Evolutionary conservation across 2,329 filamentous ascomycete species (phyloP).

Genomic region (Cladophialophora psammophila): DNA sequence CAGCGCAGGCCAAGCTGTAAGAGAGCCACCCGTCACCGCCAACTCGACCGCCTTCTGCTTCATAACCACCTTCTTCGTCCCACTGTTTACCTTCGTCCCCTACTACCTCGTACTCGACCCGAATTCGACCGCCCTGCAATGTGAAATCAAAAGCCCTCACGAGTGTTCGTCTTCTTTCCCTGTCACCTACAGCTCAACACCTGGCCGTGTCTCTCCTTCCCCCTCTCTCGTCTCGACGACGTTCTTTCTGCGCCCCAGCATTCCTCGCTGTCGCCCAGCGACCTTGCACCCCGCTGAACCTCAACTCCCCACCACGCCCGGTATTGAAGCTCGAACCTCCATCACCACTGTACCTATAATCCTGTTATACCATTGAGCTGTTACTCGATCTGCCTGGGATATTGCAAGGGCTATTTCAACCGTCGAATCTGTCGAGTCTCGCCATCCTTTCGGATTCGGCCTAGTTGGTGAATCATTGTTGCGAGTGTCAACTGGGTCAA

Average conservation of each 20-base stretch:
- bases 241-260: conserved; percentile 30
- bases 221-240: conserved; percentile 34
- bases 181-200: conserved; percentile 26
- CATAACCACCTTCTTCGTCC: conserved; percentile 27
- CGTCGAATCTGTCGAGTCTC: conserved; percentile 18
- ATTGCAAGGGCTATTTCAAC: conserved; percentile 10
- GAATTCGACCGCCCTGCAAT: conserved; percentile 34
- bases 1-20: not conserved
- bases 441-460: conserved; percentile 13
- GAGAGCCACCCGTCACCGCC: conserved; percentile 30
- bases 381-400: conserved; percentile 22
- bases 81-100: conserved; percentile 29
- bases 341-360: conserved; percentile 33
- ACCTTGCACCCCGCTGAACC: conserved; percentile 27
- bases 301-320: conserved; percentile 22
- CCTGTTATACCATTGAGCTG: conserved; percentile 30
- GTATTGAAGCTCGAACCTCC: conserved; percentile 21
- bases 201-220: conserved; percentile 37
- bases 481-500: conserved; percentile 25
- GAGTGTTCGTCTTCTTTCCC: conserved; percentile 30
- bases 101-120: conserved; percentile 22
- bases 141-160: conserved; percentile 32
- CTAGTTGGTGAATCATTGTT: conserved; percentile 28
- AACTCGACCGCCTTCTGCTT: conserved; percentile 24
- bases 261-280: conserved; percentile 35